Evolutionary conservation across 2,329 filamentous ascomycete genomes (phyloP).

Genomic region (Exophiala alcalophila): DNA sequence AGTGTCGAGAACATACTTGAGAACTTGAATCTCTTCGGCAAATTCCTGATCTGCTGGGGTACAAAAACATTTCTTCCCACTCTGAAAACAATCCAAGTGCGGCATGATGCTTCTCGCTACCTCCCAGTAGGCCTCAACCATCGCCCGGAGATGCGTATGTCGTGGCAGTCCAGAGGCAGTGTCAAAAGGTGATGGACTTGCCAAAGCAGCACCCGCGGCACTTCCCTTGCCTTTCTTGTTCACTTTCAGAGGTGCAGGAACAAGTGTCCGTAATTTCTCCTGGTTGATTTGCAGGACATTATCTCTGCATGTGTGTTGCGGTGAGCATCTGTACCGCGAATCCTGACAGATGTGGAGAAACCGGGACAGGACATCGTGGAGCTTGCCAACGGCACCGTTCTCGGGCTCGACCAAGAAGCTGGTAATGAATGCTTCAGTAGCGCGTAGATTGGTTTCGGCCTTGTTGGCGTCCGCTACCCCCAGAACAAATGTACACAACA

Average conservation of each 20-base stretch:
- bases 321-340: constrained; percentile 15
- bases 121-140: constrained; percentile 13
- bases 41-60: constrained; percentile 4
- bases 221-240: constrained; percentile 7
- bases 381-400: constrained; percentile 2
- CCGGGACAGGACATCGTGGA: constrained; percentile 9
- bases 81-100: constrained; percentile 12
- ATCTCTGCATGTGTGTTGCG: constrained; percentile 14
- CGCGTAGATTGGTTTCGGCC: constrained; percentile 12
- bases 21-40: constrained; percentile 1
- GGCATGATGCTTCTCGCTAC: constrained; percentile 11
- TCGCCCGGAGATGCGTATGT: constrained; percentile 4
- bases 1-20: constrained; percentile 2
- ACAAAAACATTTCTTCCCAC: constrained; percentile 9
- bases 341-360: constrained; percentile 18
- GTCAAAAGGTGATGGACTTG: too few species aligned
- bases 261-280: constrained; percentile 9
- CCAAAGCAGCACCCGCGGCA: neutral
- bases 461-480: constrained; percentile 2
- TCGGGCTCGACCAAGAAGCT: constrained; percentile 9
- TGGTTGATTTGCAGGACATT: constrained; percentile 1
- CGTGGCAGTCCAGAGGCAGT: neutral
- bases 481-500: constrained; percentile 19
- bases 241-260: constrained; percentile 12
- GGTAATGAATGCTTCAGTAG: constrained; percentile 18